A percentile compares a stretch with the other conserved stretches of the same genome.
phyloP scores from a whole-genome alignment of 2,329 filamentous ascomycete genomes.

The Botrytis deweyae region DNA sequence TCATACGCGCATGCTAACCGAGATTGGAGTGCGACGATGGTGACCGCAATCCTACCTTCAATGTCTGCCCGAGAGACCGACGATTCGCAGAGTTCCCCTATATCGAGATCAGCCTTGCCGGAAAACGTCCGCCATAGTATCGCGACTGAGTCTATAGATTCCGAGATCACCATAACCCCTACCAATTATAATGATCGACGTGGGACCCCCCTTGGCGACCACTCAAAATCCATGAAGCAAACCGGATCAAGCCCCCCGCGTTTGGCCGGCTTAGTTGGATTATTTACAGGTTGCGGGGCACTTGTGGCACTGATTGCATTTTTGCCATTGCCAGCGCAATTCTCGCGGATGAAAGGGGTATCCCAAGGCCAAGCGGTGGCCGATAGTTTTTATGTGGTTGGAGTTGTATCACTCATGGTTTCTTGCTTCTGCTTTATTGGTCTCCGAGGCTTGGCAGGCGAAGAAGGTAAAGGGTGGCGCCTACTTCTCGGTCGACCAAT shows the following conservation, averaged over 20 bases:
- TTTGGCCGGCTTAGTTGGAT: conserved; percentile 84
- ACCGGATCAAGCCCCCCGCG: conserved; percentile 51
- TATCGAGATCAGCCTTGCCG: conserved; percentile 25
- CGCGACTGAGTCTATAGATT: conserved; percentile 66
- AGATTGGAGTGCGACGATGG: conserved; percentile 74
- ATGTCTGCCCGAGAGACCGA: conserved; percentile 49
- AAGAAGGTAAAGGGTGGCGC: conserved; percentile 73
- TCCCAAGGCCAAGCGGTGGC: conserved; percentile 73
- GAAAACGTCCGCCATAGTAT: conserved; percentile 51
- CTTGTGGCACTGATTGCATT: conserved; percentile 80
- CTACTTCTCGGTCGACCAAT: conserved; percentile 49
- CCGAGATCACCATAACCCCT: conserved; percentile 73
- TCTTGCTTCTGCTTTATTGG: conserved; percentile 77
- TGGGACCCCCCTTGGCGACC: conserved; percentile 19
- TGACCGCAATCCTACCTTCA: conserved; percentile 86
- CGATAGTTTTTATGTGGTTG: conserved; percentile 86
- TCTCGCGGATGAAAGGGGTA: conserved; percentile 68
- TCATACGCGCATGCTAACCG: conserved; percentile 20
- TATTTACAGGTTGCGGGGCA: conserved; percentile 90
- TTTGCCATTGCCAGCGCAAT: conserved; percentile 80
- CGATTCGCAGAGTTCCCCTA: conserved; percentile 29
- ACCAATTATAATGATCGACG: conserved; percentile 46
- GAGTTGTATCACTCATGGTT: conserved; percentile 67
- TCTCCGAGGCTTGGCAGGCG: conserved; percentile 65
- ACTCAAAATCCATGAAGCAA: conserved; percentile 24